These are phyloP conservation scores for Xylaria hypoxylon DNA, from an alignment of 2,329 filamentous ascomycete genomes.

Conservation along the genomic window DNA sequence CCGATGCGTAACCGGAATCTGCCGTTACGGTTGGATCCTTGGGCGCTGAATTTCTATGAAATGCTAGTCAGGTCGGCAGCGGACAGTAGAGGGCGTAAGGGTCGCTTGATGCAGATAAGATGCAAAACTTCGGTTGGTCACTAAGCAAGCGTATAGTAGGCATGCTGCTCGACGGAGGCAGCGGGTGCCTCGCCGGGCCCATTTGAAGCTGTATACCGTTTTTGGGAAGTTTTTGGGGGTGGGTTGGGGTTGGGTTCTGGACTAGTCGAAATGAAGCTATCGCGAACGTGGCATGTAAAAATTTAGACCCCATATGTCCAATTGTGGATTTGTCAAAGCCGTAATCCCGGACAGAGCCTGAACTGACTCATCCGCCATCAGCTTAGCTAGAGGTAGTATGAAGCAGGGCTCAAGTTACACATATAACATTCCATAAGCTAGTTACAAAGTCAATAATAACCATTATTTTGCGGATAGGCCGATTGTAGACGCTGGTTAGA, in stretches of 20 bases:
- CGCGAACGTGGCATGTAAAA: constrained; percentile 42
- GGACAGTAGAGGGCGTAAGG: constrained; percentile 57
- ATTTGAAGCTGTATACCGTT: constrained; percentile 39
- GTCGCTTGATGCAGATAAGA: constrained; percentile 51
- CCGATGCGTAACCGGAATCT: constrained; percentile 52
- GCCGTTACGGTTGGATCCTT: constrained; percentile 35
- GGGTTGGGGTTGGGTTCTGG: constrained; percentile 35
- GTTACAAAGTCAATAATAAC: background rate
- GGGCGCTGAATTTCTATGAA: constrained; percentile 41
- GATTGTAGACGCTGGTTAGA: no score
- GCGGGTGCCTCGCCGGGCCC: constrained; percentile 47
- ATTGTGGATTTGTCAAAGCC: constrained; percentile 28
- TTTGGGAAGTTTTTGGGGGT: constrained; percentile 22
- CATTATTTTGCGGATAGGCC: no score
- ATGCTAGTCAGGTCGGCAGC: constrained; percentile 46
- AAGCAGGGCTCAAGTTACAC: constrained; percentile 13
- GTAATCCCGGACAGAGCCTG: constrained; percentile 12
- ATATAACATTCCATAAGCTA: background rate
- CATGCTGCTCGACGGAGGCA: constrained; percentile 58
- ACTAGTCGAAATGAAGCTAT: constrained; percentile 45
- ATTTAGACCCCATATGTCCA: constrained; percentile 32
- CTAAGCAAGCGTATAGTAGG: constrained; percentile 53
- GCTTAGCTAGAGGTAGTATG: constrained; percentile 3
- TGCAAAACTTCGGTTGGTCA: constrained; percentile 46
- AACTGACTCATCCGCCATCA: constrained; percentile 13